A percentile compares a stretch with the other conserved stretches of the same genome.
Evolutionary conservation across 2,329 filamentous ascomycete genomes (phyloP).

Genomic region (Trichophaea hybrida): DNA sequence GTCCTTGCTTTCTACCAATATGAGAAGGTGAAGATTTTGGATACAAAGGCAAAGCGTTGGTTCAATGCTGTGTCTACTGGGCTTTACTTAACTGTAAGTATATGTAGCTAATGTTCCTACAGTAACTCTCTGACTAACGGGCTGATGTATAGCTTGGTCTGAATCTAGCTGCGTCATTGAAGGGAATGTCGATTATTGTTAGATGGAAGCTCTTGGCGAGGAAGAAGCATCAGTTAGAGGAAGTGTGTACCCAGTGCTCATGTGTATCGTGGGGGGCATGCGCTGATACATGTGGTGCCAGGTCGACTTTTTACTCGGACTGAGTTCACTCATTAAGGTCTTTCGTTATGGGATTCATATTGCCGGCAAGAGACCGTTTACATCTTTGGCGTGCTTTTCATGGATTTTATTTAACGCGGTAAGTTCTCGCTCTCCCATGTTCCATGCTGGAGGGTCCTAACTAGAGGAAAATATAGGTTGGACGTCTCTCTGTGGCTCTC

Average conservation of each 20-base stretch:
- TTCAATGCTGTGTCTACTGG: conserved; percentile 15
- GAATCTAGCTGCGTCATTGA: conserved; percentile 8
- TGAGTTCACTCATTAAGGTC: conserved; percentile 14
- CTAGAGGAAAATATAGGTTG: background rate
- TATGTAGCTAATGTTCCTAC: background rate
- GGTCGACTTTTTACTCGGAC: conserved; percentile 14
- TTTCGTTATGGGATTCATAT: conserved; percentile 11
- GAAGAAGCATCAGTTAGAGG: conserved; percentile 12
- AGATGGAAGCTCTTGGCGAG: conserved; percentile 15
- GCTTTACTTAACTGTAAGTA: conserved; percentile 13
- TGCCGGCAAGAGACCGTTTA: conserved; percentile 2
- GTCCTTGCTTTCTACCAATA: conserved; percentile 12
- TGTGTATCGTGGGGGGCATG: background rate
- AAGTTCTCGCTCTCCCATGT: too few species aligned
- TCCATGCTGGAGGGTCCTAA: too few species aligned
- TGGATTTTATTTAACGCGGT: conserved; percentile 11
- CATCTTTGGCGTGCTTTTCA: conserved; percentile 7
- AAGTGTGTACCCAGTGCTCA: background rate
- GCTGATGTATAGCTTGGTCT: background rate
- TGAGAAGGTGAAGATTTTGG: conserved; percentile 13
- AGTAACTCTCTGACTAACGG: background rate
- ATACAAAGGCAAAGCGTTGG: conserved; percentile 6
- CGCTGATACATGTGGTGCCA: background rate
- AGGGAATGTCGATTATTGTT: conserved; percentile 15
- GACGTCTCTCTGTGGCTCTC: conserved; percentile 13